A percentile compares a stretch with the other conserved stretches of the same genome.
These are phyloP conservation scores for Pisolithus microcarpus DNA, from an alignment of 768 basidiomycete genomes.

Conservation along the genomic window DNA sequence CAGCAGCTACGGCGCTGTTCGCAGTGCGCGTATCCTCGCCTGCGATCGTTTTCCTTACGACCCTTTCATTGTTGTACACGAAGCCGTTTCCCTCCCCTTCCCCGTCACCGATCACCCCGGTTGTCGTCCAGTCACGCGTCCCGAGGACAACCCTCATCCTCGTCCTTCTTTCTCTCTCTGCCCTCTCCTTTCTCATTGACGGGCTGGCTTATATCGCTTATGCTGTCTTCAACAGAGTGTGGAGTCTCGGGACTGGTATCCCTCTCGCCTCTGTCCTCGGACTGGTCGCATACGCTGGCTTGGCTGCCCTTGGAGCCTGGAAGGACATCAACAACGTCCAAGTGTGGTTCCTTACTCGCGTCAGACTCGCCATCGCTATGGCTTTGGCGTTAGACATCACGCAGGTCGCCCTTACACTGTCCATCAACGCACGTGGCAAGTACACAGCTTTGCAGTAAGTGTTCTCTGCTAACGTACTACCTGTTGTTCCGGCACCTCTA, in stretches of 20 bases:
- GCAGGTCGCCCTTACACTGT: constrained; percentile 44
- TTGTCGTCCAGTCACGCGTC: constrained; percentile 63
- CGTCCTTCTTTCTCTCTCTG: constrained; percentile 55
- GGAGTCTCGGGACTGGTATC: constrained; percentile 58
- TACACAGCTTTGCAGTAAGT: constrained; percentile 11
- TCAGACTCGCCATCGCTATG: constrained; percentile 47
- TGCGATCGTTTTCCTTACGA: constrained; percentile 51
- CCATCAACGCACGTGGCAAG: constrained; percentile 31
- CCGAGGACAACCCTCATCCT: constrained; percentile 77
- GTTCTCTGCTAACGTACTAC: not conserved
- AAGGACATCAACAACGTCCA: constrained; percentile 67
- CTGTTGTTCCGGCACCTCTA: not conserved
- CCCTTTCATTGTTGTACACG: constrained; percentile 51
- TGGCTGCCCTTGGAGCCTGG: constrained; percentile 72
- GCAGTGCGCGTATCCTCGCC: constrained; percentile 63
- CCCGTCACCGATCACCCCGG: constrained; percentile 63
- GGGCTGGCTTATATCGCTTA: constrained; percentile 64
- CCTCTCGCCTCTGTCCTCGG: constrained; percentile 64
- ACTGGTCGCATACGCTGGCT: constrained; percentile 59
- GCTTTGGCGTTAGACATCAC: constrained; percentile 55
- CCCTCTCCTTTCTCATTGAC: constrained; percentile 72
- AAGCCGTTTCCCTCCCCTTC: constrained; percentile 38
- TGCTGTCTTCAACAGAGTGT: constrained; percentile 56
- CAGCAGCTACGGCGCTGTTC: constrained; percentile 36
- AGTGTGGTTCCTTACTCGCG: constrained; percentile 56